Base-by-base conservation (phyloP, 2,329 filamentous ascomycete species). In the Hypoxylon sp. region DNA sequence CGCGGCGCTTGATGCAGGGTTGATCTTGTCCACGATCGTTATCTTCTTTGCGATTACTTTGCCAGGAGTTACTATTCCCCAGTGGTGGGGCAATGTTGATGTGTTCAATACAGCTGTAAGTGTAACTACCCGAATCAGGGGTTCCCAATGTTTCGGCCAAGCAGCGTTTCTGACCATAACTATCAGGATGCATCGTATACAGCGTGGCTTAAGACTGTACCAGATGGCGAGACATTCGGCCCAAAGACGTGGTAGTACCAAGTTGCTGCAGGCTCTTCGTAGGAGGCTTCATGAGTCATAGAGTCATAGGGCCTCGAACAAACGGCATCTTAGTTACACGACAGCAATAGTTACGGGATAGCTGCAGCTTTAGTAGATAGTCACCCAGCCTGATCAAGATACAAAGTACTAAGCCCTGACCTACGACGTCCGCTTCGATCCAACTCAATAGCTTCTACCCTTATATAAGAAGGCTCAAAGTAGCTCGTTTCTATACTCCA, bases 71-170 rank as follows among this genome's bases (percentile, higher is more conserved):
- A 77, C 73, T 6, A 75, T 81, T 10, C 80, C 80, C 19, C 77
- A 80, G 50, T 82, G 80, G 80, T 82, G 80, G 80, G 80, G 86
- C 36, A 90, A 89, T 72, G 89, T 89, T 69, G 80, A 72, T 65
- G 78, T 78, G 6, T 79, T 70, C 60, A 77, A 79, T 68, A 82
- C 80, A 6, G 61, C 76, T 58, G 81, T 61, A 69, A 76, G 30
- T 78, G 11, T n/a, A 30, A 36, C 21, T 14, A 28, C 3, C n/a
- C 30, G 5, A 5, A 14, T 14, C 17, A 82, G 0, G 53, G 65
- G 0, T 85, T 82, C 23, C 10, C 19, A 14, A 75, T 78, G 71
- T 75, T 23, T 51, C 19, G 72, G 72, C 4, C 74, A 75, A 36
- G 67, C 70, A 21, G 67, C 67, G 6, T 63, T 69, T 13, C 69